A percentile compares a stretch with the other conserved stretches of the same genome.
Evolutionary conservation across 1,139 yeast genomes (phyloP).

Genomic region (Wickerhamomyces sp.): DNA sequence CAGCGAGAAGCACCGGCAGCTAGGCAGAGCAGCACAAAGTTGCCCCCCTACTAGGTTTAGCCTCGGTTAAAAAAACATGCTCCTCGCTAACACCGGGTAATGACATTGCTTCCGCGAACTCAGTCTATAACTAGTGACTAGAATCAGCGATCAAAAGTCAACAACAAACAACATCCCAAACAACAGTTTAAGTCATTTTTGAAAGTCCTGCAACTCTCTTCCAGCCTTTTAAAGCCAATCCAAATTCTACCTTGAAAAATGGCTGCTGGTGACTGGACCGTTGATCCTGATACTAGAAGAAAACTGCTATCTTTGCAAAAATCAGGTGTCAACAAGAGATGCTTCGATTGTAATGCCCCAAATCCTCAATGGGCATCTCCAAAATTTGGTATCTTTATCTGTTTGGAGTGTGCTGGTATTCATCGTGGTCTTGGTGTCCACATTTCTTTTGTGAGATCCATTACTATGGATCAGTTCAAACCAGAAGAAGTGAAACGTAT

Average conservation of each 20-base stretch:
- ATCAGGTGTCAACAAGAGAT: slow-evolving; percentile 75
- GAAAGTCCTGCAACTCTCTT: not conserved
- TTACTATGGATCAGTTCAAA: slow-evolving; percentile 96
- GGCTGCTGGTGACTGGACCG: slow-evolving; percentile 55
- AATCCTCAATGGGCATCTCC: slow-evolving; percentile 99
- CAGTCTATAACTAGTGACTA: no score
- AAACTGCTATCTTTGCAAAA: slow-evolving; percentile 77
- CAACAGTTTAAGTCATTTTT: no score
- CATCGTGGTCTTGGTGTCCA: slow-evolving; percentile 97
- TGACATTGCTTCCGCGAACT: no score
- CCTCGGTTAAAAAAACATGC: no score
- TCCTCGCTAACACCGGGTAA: no score
- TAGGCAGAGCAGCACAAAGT: no score
- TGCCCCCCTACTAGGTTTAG: no score
- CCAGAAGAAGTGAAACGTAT: slow-evolving; percentile 83
- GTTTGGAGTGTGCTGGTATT: slow-evolving; percentile 95
- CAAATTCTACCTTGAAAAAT: no score
- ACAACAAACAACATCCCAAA: no score
- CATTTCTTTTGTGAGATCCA: slow-evolving; percentile 91
- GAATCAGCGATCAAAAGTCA: no score
- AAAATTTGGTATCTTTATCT: slow-evolving; percentile 91
- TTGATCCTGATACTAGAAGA: slow-evolving; percentile 86
- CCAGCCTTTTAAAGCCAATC: not conserved
- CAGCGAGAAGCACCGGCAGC: no score
- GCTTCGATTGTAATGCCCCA: slow-evolving; percentile 93